Evolutionary conservation across 2,329 filamentous ascomycete genomes (phyloP).

Genomic region (Bipolaris bicolor): DNA sequence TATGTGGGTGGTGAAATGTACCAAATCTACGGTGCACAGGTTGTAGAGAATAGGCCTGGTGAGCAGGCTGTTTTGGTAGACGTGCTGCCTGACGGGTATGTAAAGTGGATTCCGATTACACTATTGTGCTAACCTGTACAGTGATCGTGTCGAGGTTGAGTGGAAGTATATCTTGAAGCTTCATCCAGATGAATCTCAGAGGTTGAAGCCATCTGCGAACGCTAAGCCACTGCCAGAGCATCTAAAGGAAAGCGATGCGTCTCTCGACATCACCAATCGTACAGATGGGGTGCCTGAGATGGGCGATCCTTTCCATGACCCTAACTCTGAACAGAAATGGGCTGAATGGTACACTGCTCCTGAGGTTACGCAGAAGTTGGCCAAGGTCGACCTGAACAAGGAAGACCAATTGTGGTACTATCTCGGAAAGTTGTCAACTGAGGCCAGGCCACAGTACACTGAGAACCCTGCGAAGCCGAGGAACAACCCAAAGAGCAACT

Average conservation of each 20-base stretch:
- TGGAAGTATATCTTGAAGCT: constrained; percentile 84
- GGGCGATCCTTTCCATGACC: constrained; percentile 56
- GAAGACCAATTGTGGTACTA: constrained; percentile 87
- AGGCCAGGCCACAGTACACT: constrained; percentile 89
- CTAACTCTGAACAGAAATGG: constrained; percentile 55
- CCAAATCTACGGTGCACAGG: constrained; percentile 88
- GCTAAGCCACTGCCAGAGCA: constrained; percentile 72
- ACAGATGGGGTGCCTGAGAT: constrained; percentile 58
- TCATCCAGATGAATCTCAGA: constrained; percentile 70
- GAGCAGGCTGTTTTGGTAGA: constrained; percentile 82
- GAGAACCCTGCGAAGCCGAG: constrained; percentile 69
- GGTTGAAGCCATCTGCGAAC: constrained; percentile 75
- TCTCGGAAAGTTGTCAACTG: constrained; percentile 82
- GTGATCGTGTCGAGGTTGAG: constrained; percentile 77
- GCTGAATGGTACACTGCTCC: constrained; percentile 71
- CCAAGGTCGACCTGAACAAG: constrained; percentile 73
- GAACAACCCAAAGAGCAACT: constrained; percentile 73
- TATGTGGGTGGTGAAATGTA: constrained; percentile 75
- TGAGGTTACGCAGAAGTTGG: constrained; percentile 58
- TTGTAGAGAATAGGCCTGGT: constrained; percentile 79
- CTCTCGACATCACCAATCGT: constrained; percentile 53
- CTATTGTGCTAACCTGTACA: constrained; percentile 42
- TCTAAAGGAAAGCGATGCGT: constrained; percentile 55
- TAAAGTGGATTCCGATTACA: constrained; percentile 24
- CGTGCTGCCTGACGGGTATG: constrained; percentile 82